phyloP scores from a whole-genome alignment of 2,329 filamentous ascomycete species.

The Lachnellula willkommii region DNA sequence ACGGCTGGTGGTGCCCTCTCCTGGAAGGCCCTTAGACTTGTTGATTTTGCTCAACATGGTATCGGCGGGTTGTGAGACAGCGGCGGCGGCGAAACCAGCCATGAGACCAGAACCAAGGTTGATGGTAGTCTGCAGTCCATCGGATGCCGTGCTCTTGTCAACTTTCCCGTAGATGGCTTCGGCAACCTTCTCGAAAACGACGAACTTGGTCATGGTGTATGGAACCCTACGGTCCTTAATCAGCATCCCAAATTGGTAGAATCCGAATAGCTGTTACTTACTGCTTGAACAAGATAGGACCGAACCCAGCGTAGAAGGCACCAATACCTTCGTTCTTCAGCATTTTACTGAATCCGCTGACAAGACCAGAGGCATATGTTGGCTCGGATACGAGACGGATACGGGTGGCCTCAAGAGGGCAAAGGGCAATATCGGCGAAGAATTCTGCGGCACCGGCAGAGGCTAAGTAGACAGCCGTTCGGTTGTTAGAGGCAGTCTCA shows the following conservation, averaged over 20 bases:
- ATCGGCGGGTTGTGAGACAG: slow-evolving; percentile 85
- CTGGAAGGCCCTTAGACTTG: slow-evolving; percentile 84
- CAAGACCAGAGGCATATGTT: slow-evolving; percentile 73
- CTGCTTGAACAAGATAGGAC: slow-evolving; percentile 80
- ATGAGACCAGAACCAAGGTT: slow-evolving; percentile 76
- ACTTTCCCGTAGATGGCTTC: slow-evolving; percentile 64
- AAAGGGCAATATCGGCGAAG: slow-evolving; percentile 76
- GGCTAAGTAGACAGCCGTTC: slow-evolving; percentile 74
- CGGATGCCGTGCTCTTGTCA: slow-evolving; percentile 66
- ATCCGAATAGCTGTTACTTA: slow-evolving; percentile 37
- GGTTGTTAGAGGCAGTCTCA: slow-evolving; percentile 72
- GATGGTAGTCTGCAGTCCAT: slow-evolving; percentile 67
- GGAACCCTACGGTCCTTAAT: slow-evolving; percentile 55
- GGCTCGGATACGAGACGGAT: slow-evolving; percentile 89
- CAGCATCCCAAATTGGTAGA: slow-evolving; percentile 6
- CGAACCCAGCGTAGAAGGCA: slow-evolving; percentile 89
- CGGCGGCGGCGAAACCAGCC: slow-evolving; percentile 78
- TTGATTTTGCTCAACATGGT: slow-evolving; percentile 96
- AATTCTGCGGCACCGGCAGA: slow-evolving; percentile 61
- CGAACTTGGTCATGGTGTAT: slow-evolving; percentile 94
- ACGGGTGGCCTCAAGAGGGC: slow-evolving; percentile 88
- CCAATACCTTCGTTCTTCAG: slow-evolving; percentile 73
- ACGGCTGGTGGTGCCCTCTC: slow-evolving; percentile 75
- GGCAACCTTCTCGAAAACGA: slow-evolving; percentile 84
- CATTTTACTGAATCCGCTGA: slow-evolving; percentile 80